Evolutionary conservation across 2,329 filamentous ascomycete species (phyloP), one percentile per base, ranked within the genome.

Genomic region (Diplodia mutila): DNA sequence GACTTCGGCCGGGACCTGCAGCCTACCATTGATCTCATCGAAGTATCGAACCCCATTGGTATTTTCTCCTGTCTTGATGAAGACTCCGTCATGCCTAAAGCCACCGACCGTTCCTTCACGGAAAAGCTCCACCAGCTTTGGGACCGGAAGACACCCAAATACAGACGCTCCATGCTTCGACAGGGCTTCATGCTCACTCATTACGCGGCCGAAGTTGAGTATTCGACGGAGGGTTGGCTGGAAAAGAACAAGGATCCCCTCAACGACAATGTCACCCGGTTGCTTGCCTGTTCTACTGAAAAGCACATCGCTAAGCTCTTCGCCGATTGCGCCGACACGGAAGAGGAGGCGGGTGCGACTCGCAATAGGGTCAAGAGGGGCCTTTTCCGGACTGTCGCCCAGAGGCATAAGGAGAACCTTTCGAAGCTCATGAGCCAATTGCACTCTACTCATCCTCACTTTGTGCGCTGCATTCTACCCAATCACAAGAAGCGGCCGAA

Each of bases 161-260:
- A 99, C 79, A 90, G 93, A 61, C 87, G 93, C 7, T 95, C 94
- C 21, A 88, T 95, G 18, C 86, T 97, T 16, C 91, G 89, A 0
- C 92, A 97, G 75, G 96, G 95, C 16, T 99, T 99, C 75, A 90
- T 97, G 73, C 87, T 99, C 23, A 99, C 95, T 0, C 95, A 99
- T 77, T 99, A 99, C 75, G 95, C 95, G 27, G 94, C 95, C 29
- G 95, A 98, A 78, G 95, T 99, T 2, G 96, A 99, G 78, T 99
- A 99, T 78, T 93, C 91, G 0, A 99, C 95, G 0, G 89, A 94
- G 67, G 91, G 91, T 68, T 99, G 95, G 95, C 83, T 99, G 39
- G 94, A 98, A 79, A 99, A 98, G 85, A 99, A 99, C 84, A 99
- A 99, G 78, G 95, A 99, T 75, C 96, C 95, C 1, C 80, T 99